Base-by-base conservation (phyloP, 768 basidiomycete genomes). In the Clitopilus passeckerianus region DNA sequence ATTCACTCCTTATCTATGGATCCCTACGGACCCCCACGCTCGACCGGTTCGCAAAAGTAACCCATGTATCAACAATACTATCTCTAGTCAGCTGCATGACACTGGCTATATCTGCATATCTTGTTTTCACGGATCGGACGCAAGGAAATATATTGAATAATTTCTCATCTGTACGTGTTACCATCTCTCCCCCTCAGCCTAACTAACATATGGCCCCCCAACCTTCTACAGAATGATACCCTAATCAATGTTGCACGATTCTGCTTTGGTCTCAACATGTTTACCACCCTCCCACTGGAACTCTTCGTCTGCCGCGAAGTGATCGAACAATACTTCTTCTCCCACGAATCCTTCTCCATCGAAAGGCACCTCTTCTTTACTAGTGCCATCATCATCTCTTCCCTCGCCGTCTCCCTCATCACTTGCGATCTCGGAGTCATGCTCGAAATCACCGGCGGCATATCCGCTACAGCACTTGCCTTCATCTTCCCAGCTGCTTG, bases 361-460 rank as follows among this genome's bases (percentile, higher is more conserved):
- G 86, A 89, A 62, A 84, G 95, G 34, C 96, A 98, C 69, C 65
- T 98, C 58, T 86, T 96, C 72, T 91, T 98, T 72, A 99, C 97
- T 5, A 91, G 91, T 5, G 80, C 80, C 8, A 89, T 97, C 55
- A 81, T 96, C 23, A 83, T 89, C 65, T 75, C 89, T 2, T 86
- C 94, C 22, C 24, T 50, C n/a, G 14, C 68, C 95, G 95, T 97
- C 60, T 86, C 96, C 5, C 80, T 98, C 57, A 80, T 95, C 59
- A 98, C 96, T 1, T 97, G 95, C 69, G 96, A 99, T 71, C 82
- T 99, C 14, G 97, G 97, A n/a, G 89, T 98, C 50, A 97, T 96
- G 76, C 87, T 99, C 37, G 97, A 99, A 76, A 90, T 99, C 46
- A 95, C 95, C 0, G 97, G 97, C n/a, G 96, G 96, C n/a, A 82